These are phyloP conservation scores for California macrophylla DNA, from an alignment of 441 rosid species.

Conservation along the genomic window DNA sequence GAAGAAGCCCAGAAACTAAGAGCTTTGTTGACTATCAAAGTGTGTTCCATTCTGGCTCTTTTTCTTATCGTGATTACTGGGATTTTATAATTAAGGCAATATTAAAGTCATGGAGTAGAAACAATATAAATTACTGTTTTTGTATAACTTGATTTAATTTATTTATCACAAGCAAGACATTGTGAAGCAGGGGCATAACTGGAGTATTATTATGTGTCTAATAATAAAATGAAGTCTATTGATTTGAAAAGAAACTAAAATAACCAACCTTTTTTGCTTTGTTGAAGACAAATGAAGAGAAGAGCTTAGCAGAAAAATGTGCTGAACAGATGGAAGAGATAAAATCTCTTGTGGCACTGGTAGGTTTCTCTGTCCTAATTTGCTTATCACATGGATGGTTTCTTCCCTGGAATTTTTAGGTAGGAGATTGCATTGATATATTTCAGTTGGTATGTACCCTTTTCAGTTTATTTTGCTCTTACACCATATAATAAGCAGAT, in stretches of 20 bases:
- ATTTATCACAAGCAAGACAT: background rate
- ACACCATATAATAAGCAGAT: background rate
- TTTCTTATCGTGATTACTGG: background rate
- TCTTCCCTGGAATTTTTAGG: slow-evolving; percentile 1
- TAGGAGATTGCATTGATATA: background rate
- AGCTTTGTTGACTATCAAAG: slow-evolving; percentile 61
- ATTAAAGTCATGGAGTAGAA: background rate
- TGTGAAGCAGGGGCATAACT: background rate
- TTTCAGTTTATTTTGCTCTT: background rate
- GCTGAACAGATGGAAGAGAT: slow-evolving; percentile 53
- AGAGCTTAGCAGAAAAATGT: slow-evolving; percentile 44
- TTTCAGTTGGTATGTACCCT: slow-evolving; percentile 7
- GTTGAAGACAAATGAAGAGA: slow-evolving; percentile 60
- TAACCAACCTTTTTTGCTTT: slow-evolving; percentile 22
- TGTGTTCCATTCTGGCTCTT: slow-evolving; percentile 13
- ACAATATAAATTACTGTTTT: background rate
- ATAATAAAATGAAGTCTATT: background rate
- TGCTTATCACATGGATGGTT: background rate
- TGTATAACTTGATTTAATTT: background rate
- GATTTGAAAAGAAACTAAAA: background rate
- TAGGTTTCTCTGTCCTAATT: slow-evolving; percentile 27
- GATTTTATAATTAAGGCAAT: background rate
- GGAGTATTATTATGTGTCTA: background rate
- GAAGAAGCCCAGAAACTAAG: slow-evolving; percentile 54
- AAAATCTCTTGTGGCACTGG: slow-evolving; percentile 52